Conservation (phyloP, 2,329 filamentous ascomycete genomes). For the Penicillium corylophilum region DNA sequence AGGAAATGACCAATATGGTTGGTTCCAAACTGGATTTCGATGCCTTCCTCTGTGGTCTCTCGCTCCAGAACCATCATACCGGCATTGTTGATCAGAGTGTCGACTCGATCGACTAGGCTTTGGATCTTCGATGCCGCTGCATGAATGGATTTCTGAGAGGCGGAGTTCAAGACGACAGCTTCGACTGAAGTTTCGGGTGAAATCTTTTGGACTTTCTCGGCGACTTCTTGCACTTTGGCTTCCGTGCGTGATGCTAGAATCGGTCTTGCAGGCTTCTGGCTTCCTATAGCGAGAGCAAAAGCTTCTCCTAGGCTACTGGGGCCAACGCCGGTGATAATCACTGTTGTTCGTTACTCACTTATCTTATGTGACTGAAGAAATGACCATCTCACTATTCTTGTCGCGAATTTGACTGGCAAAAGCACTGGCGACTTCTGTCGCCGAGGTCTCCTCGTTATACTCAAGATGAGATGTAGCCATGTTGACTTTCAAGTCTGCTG, state of each 20-base stretch:
- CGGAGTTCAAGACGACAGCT: conserved; percentile 26
- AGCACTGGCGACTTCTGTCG: conserved; percentile 33
- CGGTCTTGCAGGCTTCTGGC: conserved; percentile 30
- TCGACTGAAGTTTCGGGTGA: not conserved
- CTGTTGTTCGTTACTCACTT: conserved; percentile 3
- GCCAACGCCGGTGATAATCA: conserved; percentile 43
- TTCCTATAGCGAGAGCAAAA: conserved; percentile 34
- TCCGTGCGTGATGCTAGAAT: conserved; percentile 41
- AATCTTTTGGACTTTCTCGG: conserved; percentile 19
- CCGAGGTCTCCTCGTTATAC: conserved; percentile 36
- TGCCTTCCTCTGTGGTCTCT: conserved; percentile 28
- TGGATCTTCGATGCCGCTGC: conserved; percentile 25
- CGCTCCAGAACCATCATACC: conserved; percentile 32
- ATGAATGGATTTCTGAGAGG: conserved; percentile 27
- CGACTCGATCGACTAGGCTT: conserved; percentile 20
- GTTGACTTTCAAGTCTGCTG: not conserved
- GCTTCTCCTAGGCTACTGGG: conserved; percentile 36
- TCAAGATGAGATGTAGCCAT: conserved; percentile 36
- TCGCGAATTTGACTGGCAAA: conserved; percentile 22
- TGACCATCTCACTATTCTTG: conserved; percentile 14
- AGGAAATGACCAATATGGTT: conserved; percentile 37
- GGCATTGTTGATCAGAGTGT: conserved; percentile 36
- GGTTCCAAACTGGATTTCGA: conserved; percentile 35
- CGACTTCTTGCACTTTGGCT: conserved; percentile 33
- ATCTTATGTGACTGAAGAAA: not conserved